Conservation (phyloP, 2,329 filamentous ascomycete genomes). For the Juglanconis juglandina region DNA sequence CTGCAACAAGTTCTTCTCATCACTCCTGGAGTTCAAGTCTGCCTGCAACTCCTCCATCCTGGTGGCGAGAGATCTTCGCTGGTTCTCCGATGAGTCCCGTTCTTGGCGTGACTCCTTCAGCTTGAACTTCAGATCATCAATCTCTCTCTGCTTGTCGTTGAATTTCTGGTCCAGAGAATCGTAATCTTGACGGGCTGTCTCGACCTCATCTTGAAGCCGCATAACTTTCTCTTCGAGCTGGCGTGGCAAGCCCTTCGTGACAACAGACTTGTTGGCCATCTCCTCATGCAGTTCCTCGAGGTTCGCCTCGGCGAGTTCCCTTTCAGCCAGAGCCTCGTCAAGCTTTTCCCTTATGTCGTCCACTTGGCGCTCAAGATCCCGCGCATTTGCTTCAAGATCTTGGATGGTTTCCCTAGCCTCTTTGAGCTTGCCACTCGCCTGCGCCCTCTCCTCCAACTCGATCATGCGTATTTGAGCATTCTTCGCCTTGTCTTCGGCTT, state of each 20-base stretch:
- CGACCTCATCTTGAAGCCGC: conserved; percentile 65
- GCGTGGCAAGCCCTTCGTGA: conserved; percentile 69
- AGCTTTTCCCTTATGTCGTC: conserved; percentile 54
- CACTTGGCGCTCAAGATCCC: conserved; percentile 50
- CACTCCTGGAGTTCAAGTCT: conserved; percentile 55
- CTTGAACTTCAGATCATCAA: conserved; percentile 41
- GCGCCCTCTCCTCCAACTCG: conserved; percentile 57
- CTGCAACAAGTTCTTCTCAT: conserved; percentile 69
- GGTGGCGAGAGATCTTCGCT: conserved; percentile 38
- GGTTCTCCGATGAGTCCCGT: conserved; percentile 36
- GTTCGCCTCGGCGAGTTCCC: conserved; percentile 55
- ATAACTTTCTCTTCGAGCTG: conserved; percentile 70
- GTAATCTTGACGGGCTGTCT: conserved; percentile 47
- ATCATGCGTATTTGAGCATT: conserved; percentile 47
- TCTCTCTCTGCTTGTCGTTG: conserved; percentile 43
- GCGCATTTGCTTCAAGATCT: conserved; percentile 54
- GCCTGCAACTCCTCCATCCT: conserved; percentile 55
- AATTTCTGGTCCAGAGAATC: conserved; percentile 51
- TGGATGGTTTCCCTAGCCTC: conserved; percentile 57
- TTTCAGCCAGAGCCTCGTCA: conserved; percentile 51
- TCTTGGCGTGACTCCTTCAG: conserved; percentile 43
- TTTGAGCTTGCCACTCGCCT: conserved; percentile 48
- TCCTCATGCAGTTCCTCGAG: conserved; percentile 70
- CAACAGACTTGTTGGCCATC: conserved; percentile 74
- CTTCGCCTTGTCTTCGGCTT: conserved; percentile 57